Base-by-base conservation (phyloP, 2,329 filamentous ascomycete species). In the Sporothrix protearum region DNA sequence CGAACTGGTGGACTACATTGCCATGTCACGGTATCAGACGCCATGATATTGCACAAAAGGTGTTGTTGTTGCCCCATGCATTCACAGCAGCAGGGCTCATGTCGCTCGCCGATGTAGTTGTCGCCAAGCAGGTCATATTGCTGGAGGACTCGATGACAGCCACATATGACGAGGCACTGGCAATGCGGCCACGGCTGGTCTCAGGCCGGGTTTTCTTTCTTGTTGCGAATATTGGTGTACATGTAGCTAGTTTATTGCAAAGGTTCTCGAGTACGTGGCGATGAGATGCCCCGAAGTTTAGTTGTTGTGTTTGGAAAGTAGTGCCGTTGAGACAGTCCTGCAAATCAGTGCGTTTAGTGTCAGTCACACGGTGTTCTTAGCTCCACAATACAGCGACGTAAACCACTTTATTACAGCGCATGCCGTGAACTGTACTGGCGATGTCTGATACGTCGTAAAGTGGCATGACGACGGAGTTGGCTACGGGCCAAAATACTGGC, bases 1-100 rank as follows among this genome's bases (percentile, higher is more conserved):
- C 30, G 76, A 79, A 63, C 57, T 78, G 59, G 74, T 78, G 9
- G 75, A 77, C 30, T 76, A 72, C 16, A 75, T 73, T 53, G 75
- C 75, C 0, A 70, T 78, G 14, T 74, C 73, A 7, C 30, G 30
- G 16, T 59, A 36, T 19, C 55, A 59, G 55, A 7, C n/a, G 8
- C 22, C 9, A 7, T 22, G 10, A 8, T n/a, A n/a, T n/a, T n/a
- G n/a, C n/a, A 12, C 45, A 47, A 16, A 7, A 47, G 33, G 33
- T 16, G 9, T 1, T 47, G 45, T 7, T 47, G 9, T n/a, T n/a
- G n/a, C n/a, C n/a, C n/a, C n/a, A n/a, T n/a, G n/a, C n/a, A n/a
- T n/a, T n/a, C n/a, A n/a, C n/a, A n/a, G n/a, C n/a, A n/a, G n/a
- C n/a, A n/a, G n/a, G n/a, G n/a, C n/a, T 53, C 49, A 53, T 53